A percentile compares a stretch with the other conserved stretches of the same genome.
Evolutionary conservation across 345 rosid species (phyloP).

Genomic region (Aquilaria sinensis): DNA sequence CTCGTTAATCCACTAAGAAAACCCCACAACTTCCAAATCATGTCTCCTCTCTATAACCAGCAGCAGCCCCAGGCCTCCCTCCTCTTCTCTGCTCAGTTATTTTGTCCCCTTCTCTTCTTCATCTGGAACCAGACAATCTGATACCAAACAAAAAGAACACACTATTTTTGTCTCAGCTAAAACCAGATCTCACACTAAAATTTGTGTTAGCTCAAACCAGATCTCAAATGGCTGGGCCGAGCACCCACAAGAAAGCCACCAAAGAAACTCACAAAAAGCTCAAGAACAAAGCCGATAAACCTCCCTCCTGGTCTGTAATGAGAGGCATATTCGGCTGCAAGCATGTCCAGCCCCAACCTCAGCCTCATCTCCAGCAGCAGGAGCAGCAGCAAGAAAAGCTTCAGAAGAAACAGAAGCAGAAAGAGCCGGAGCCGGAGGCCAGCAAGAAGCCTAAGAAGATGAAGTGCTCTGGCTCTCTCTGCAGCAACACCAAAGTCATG

Average conservation of each 20-base stretch:
- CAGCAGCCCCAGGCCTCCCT: constrained; percentile 5
- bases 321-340: constrained; percentile 50
- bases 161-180: constrained; percentile 6
- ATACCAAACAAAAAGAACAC: background rate
- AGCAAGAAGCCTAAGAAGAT: constrained; percentile 62
- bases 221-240: constrained; percentile 40
- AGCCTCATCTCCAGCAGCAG: constrained; percentile 16
- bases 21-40: constrained; percentile 6
- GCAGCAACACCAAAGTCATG: constrained; percentile 69
- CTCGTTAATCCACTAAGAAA: constrained; percentile 2
- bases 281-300: constrained; percentile 27
- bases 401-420: constrained; percentile 12
- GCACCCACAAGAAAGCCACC: constrained; percentile 24
- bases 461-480: constrained; percentile 69
- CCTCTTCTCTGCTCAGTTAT: constrained; percentile 12
- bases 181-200: background rate
- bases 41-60: constrained; percentile 3
- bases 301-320: constrained; percentile 47
- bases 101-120: background rate
- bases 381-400: constrained; percentile 7
- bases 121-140: background rate
- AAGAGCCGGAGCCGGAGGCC: constrained; percentile 24
- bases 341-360: constrained; percentile 28
- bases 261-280: constrained; percentile 28
- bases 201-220: constrained; percentile 1